A percentile compares a stretch with the other conserved stretches of the same genome.
Conservation (phyloP, 148 eudicot genomes). For the Amaranthus palmeri region DNA sequence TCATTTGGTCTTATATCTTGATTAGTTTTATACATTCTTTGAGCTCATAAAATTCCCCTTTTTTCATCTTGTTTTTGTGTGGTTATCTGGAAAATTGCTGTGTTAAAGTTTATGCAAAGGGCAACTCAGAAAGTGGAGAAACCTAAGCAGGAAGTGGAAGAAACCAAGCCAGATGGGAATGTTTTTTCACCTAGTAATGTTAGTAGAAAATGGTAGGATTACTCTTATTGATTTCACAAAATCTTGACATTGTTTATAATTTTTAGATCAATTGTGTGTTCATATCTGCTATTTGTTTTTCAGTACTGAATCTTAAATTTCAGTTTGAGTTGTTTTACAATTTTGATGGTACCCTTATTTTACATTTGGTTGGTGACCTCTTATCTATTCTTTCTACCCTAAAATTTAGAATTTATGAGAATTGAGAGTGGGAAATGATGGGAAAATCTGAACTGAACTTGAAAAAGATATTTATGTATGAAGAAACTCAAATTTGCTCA, state of each 20-base stretch:
- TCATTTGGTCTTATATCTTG: conserved; percentile 8
- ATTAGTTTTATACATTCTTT: neutral
- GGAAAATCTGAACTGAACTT: too few species aligned
- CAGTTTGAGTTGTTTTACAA: neutral
- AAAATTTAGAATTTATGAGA: too few species aligned
- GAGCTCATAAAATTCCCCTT: conserved; percentile 19
- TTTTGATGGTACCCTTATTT: neutral
- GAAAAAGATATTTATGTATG: too few species aligned
- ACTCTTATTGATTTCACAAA: conserved; percentile 14
- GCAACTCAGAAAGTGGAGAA: conserved; percentile 63
- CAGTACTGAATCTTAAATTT: neutral
- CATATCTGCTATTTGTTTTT: neutral
- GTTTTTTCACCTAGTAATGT: conserved; percentile 42
- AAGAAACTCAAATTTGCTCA: too few species aligned
- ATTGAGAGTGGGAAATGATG: too few species aligned
- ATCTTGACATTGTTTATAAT: neutral
- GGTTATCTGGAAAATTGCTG: neutral
- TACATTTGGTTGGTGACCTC: too few species aligned
- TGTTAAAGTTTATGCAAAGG: conserved; percentile 89
- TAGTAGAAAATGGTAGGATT: conserved; percentile 59
- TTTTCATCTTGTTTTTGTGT: neutral
- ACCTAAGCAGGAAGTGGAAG: conserved; percentile 50
- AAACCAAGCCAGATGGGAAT: conserved; percentile 39
- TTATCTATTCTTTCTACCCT: too few species aligned
- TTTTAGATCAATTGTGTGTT: conserved; percentile 4